Conservation (phyloP, 306 rosid genomes). For the Lablab purpureus region DNA sequence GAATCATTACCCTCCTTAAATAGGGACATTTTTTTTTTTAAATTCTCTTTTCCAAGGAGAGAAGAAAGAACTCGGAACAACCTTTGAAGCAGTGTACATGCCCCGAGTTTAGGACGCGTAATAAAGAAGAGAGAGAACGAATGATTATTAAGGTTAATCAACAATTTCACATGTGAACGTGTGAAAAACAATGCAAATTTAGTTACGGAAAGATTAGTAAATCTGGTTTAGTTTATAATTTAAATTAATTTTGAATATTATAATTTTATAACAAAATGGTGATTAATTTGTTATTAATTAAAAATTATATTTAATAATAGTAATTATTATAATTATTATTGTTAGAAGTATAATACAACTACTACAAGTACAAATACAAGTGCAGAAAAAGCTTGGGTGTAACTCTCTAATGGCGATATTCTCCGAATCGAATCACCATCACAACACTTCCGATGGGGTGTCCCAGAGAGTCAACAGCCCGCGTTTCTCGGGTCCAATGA, state of each 20-base stretch:
- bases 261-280: no score
- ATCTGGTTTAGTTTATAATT: no score
- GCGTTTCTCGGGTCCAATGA: constrained; percentile 89
- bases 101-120: constrained; percentile 36
- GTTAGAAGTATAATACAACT: not conserved
- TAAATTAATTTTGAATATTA: no score
- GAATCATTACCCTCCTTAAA: not conserved
- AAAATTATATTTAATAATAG: no score
- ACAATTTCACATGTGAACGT: no score
- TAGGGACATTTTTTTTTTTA: not conserved
- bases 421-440: constrained; percentile 55
- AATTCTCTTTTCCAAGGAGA: not conserved
- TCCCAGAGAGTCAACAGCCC: constrained; percentile 92
- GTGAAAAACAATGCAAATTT: no score
- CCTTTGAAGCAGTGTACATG: constrained; percentile 15
- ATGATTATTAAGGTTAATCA: no score
- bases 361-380: not conserved
- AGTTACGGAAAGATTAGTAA: no score
- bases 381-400: not conserved
- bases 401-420: constrained; percentile 52
- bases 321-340: no score
- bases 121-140: not conserved
- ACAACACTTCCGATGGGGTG: constrained; percentile 74
- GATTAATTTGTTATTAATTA: no score
- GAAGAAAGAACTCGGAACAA: constrained; percentile 1